Evolutionary conservation across 2,329 filamentous ascomycete genomes (phyloP), one percentile per base, ranked within the genome.

Genomic region (Fusarium sp.): DNA sequence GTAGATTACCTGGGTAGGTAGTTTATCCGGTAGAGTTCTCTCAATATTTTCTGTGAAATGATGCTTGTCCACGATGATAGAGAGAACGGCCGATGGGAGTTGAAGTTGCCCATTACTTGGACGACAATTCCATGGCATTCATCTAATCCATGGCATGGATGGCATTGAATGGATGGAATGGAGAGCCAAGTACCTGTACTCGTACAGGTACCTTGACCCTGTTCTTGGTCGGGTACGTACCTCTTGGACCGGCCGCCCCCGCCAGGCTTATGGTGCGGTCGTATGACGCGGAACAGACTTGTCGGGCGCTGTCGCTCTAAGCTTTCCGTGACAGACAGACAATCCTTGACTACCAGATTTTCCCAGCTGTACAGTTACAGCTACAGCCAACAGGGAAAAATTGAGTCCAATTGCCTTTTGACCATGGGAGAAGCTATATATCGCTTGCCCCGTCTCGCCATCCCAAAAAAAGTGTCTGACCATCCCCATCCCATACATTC

Each of bases 401-500:
- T 49, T 56, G 24, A 38, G 18, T 38, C 34, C 18, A 38, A n/a
- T 38, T 38, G 34, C 10, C 30, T n/a, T 22, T 52, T 25, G 49
- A 41, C 32, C 22, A 38, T 38, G 24, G 43, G 49, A 49, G 43
- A 69, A 71, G 62, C 72, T 75, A 75, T 75, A 75, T 75, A 75
- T 75, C 73, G 73, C 73, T 73, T 71, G 71, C 70, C 73, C 73
- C 73, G 73, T 75, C 73, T 75, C 71, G 59, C 73, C 73, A 75
- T 75, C 65, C 67, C 65, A 44, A 34, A 30, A 34, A 34, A 27
- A 72, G 62, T 66, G 62, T 74, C 72, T 74, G 71, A 70, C 70
- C 72, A 74, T 74, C 61, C 62, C 51, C 40, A 43, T 54, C 72
- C 67, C 72, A 73, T 70, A 62, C 62, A 46, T 71, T 51, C 65